phyloP scores from a whole-genome alignment of 352 stramenopile species.

The Globisporangium parvum region DNA sequence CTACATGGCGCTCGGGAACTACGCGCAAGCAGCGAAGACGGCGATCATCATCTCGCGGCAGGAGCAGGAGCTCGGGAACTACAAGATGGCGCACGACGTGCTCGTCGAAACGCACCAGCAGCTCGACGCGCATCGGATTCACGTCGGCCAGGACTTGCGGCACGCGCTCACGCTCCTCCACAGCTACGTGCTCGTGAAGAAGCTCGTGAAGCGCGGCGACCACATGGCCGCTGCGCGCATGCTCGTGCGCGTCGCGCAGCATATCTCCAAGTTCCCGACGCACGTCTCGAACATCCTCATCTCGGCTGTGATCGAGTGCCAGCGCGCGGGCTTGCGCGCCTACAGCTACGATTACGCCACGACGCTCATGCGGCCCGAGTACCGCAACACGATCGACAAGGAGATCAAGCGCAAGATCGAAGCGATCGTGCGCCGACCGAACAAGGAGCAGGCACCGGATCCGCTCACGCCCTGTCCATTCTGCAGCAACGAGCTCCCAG shows the following conservation, averaged over 20 bases:
- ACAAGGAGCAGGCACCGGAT: conserved; percentile 81
- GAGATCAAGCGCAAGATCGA: conserved; percentile 93
- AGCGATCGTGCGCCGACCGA: conserved; percentile 89
- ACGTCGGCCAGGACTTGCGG: conserved; percentile 86
- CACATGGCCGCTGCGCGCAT: conserved; percentile 84
- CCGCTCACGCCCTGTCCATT: conserved; percentile 80
- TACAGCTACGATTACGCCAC: conserved; percentile 91
- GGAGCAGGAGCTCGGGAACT: conserved; percentile 92
- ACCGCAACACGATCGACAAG: conserved; percentile 85
- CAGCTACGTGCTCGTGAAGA: conserved; percentile 93
- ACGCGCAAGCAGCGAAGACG: conserved; percentile 89
- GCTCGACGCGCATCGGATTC: conserved; percentile 79
- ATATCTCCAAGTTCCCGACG: conserved; percentile 91
- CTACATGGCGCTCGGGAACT: conserved; percentile 94
- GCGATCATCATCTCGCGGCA: conserved; percentile 92
- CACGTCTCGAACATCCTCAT: conserved; percentile 91
- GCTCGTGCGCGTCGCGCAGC: conserved; percentile 86
- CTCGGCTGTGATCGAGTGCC: conserved; percentile 92
- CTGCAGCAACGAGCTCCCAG: conserved; percentile 62
- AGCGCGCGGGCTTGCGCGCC: conserved; percentile 85
- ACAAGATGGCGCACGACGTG: conserved; percentile 89
- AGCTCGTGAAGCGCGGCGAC: conserved; percentile 85
- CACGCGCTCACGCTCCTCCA: conserved; percentile 88
- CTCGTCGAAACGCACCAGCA: conserved; percentile 88
- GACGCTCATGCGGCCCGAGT: conserved; percentile 87